Evolutionary conservation across 495 filamentous ascomycete species (phyloP).

Genomic region (Penicillium egyptiacum): DNA sequence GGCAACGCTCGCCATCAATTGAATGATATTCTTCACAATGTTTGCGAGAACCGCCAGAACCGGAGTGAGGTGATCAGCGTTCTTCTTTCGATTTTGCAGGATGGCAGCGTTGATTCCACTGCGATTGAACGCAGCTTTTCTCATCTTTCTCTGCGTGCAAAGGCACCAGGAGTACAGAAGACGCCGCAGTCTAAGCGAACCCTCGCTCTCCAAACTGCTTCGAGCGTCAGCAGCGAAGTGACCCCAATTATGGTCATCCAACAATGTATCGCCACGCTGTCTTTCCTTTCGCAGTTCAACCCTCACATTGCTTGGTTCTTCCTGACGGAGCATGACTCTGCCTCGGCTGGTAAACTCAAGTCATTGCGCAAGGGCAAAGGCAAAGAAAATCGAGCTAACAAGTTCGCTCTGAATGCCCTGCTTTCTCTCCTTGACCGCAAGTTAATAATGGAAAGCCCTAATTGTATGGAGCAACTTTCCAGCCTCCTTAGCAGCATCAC

Average conservation of each 20-base stretch:
- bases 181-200: conserved; percentile 75
- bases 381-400: conserved; percentile 77
- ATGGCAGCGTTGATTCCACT: conserved; percentile 87
- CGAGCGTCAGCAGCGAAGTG: conserved; percentile 66
- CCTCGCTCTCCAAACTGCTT: conserved; percentile 54
- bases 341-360: conserved; percentile 69
- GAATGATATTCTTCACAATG: conserved; percentile 79
- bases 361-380: conserved; percentile 81
- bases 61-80: conserved; percentile 92
- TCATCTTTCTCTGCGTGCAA: conserved; percentile 87
- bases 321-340: conserved; percentile 88
- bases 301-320: conserved; percentile 87
- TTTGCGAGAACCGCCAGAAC: conserved; percentile 93
- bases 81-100: conserved; percentile 91
- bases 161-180: conserved; percentile 72
- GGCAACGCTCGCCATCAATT: conserved; percentile 77
- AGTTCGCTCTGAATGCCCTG: conserved; percentile 88
- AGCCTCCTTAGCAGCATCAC: conserved; percentile 84
- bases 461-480: conserved; percentile 92
- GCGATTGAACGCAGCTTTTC: conserved; percentile 95
- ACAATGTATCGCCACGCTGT: conserved; percentile 82
- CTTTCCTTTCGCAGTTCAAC: conserved; percentile 78
- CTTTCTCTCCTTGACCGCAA: conserved; percentile 84
- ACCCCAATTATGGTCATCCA: conserved; percentile 94
- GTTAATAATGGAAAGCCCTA: conserved; percentile 90